Base-by-base conservation (phyloP, 305 asterid species). In the Petunia hybrid region DNA sequence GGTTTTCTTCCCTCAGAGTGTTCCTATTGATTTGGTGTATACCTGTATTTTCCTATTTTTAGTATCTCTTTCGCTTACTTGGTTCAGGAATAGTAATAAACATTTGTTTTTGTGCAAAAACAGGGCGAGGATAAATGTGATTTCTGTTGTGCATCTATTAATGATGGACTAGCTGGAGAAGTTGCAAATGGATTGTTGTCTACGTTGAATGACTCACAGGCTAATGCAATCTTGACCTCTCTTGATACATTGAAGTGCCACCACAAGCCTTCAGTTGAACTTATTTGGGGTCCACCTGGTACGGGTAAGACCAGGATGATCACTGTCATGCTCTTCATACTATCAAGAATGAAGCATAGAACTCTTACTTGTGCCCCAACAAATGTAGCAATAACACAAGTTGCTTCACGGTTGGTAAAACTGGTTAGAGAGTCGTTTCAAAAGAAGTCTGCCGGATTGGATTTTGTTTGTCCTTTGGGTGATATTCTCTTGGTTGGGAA, bases 271-370 rank as follows among this genome's bases (percentile, higher is more conserved):
- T 80, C 87, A 1, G 91, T 92, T 36, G 86, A 91, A 48, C 90
- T 89, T 42, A 89, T 92, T 64, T 91, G 95, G 94, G 97, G 97
- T 8, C 93, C 95, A 13, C 97, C 97, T 36, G 93, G 95, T 76
- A 92, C 95, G 0, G 97, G 95, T 36, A 92, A 92, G 83, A 92
- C 94, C 0, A 84, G 84, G 16, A 90, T 91, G 0, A 35, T 84
- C 10, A 91, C 92, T 81, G 74, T 56, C 43, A 79, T 92, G 88
- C 81, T 92, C 55, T 83, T 84, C 66, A 74, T 39, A 43, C 95
- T 92, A 74, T 79, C 86, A 42, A 80, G 38, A 82, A 81, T 80
- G 94, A 87, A 85, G 0, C 84, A 80, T 9, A 87, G 92, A 81
- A 89, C 90, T 1, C 85, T 92, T 13, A 77, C 87, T 5, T 92